Conservation (phyloP, 148 eudicot genomes). For the Rhododendron molle region DNA sequence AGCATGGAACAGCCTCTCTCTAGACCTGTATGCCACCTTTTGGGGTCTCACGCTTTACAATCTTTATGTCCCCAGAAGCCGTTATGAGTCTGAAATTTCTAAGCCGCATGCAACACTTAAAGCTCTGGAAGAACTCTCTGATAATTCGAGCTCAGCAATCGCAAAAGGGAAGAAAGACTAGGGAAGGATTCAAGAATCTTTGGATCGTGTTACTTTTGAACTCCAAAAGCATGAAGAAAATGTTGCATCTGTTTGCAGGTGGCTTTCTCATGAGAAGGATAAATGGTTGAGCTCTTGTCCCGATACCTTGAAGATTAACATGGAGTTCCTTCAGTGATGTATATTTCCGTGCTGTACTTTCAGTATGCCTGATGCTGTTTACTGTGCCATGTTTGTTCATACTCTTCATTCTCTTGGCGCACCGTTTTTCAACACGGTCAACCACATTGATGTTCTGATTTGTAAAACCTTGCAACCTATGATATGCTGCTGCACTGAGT, state of each 20-base stretch:
- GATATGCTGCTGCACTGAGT: slow-evolving; percentile 99
- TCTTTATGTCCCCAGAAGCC: slow-evolving; percentile 84
- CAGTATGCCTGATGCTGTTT: slow-evolving; percentile 96
- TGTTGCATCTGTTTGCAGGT: slow-evolving; percentile 78
- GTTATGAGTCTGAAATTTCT: slow-evolving; percentile 87
- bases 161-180: slow-evolving; percentile 96
- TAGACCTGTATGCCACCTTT: slow-evolving; percentile 91
- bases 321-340: slow-evolving; percentile 97
- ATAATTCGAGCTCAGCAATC: slow-evolving; percentile 91
- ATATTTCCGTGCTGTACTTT: slow-evolving; percentile 94
- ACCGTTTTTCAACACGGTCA: slow-evolving; percentile 92
- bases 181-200: slow-evolving; percentile 89
- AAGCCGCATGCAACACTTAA: slow-evolving; percentile 83
- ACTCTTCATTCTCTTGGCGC: slow-evolving; percentile 95
- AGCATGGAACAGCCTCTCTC: slow-evolving; percentile 98
- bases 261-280: slow-evolving; percentile 91
- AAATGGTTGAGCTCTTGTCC: slow-evolving; percentile 95
- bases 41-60: slow-evolving; percentile 95
- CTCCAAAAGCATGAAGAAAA: slow-evolving; percentile 81
- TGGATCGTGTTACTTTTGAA: slow-evolving; percentile 75
- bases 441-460: slow-evolving; percentile 93
- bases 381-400: slow-evolving; percentile 93
- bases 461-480: slow-evolving; percentile 98
- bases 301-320: slow-evolving; percentile 90
- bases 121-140: slow-evolving; percentile 89